Conservation (phyloP, 2,329 filamentous ascomycete species). For the Colletotrichum lupini region DNA sequence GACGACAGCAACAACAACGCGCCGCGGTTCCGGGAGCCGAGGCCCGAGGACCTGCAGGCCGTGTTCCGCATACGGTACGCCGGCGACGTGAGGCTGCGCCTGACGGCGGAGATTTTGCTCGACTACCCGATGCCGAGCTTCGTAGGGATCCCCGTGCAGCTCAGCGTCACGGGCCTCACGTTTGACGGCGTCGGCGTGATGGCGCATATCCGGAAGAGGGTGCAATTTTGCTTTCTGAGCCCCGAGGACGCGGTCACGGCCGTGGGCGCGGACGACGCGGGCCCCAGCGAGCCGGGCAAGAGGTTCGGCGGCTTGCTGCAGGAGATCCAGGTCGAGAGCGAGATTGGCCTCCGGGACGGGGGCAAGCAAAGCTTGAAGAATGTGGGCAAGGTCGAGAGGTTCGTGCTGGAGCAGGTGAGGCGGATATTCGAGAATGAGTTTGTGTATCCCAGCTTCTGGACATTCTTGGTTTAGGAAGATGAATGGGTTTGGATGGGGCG, state of each 20-base stretch:
- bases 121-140: slow-evolving; percentile 99
- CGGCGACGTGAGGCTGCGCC: slow-evolving; percentile 85
- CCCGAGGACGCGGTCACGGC: slow-evolving; percentile 88
- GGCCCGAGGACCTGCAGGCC: slow-evolving; percentile 89
- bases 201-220: slow-evolving; percentile 87
- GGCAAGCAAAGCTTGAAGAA: slow-evolving; percentile 98
- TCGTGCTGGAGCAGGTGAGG: slow-evolving; percentile 95
- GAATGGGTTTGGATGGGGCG: not conserved
- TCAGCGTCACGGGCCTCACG: slow-evolving; percentile 93
- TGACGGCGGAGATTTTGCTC: slow-evolving; percentile 94
- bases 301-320: slow-evolving; percentile 82
- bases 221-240: slow-evolving; percentile 94
- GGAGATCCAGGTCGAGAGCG: slow-evolving; percentile 95
- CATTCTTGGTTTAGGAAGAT: slow-evolving; percentile 75
- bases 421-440: slow-evolving; percentile 99
- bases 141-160: slow-evolving; percentile 91
- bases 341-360: slow-evolving; percentile 92
- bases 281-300: slow-evolving; percentile 37
- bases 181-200: slow-evolving; percentile 96
- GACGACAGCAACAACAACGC: slow-evolving; percentile 40
- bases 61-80: slow-evolving; percentile 91
- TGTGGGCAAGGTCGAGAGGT: slow-evolving; percentile 97
- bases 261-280: slow-evolving; percentile 62
- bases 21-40: slow-evolving; percentile 74
- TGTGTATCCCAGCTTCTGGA: slow-evolving; percentile 99